These are phyloP conservation scores for Pholiota molesta DNA, from an alignment of 768 basidiomycete species.

Conservation along the genomic window DNA sequence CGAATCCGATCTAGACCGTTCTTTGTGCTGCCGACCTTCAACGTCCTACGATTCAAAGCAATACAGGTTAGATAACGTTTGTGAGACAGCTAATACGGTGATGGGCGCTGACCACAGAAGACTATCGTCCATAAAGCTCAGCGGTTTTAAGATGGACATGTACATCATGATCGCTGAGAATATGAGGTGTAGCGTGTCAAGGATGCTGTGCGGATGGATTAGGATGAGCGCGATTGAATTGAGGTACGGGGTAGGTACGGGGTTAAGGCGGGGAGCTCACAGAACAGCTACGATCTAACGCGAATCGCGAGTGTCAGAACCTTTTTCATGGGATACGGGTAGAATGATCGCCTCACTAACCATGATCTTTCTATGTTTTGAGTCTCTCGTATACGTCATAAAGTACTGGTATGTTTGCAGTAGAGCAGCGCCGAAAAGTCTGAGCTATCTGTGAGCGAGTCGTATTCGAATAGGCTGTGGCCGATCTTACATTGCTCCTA, in stretches of 20 bases:
- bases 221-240: not conserved
- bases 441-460: not conserved
- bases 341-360: not conserved
- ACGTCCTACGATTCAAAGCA: not conserved
- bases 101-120: conserved; percentile 5
- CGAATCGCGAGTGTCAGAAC: not conserved
- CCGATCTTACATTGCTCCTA: not conserved
- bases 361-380: conserved; percentile 2
- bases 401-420: conserved; percentile 13
- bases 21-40: conserved; percentile 5
- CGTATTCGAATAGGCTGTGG: too few species aligned
- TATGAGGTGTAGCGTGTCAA: conserved; percentile 6
- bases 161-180: conserved; percentile 12
- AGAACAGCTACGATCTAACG: conserved; percentile 1
- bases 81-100: not conserved
- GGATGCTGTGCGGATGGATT: not conserved
- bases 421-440: conserved; percentile 6
- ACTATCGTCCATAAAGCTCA: conserved; percentile 2
- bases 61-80: not conserved
- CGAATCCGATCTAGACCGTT: not conserved
- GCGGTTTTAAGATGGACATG: not conserved
- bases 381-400: conserved; percentile 10
- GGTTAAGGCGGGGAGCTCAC: not conserved
- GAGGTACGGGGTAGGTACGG: too few species aligned
- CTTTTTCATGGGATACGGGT: not conserved